Evolutionary conservation across 2,329 filamentous ascomycete species (phyloP).

Genomic region (Pyrenochaeta sp.): DNA sequence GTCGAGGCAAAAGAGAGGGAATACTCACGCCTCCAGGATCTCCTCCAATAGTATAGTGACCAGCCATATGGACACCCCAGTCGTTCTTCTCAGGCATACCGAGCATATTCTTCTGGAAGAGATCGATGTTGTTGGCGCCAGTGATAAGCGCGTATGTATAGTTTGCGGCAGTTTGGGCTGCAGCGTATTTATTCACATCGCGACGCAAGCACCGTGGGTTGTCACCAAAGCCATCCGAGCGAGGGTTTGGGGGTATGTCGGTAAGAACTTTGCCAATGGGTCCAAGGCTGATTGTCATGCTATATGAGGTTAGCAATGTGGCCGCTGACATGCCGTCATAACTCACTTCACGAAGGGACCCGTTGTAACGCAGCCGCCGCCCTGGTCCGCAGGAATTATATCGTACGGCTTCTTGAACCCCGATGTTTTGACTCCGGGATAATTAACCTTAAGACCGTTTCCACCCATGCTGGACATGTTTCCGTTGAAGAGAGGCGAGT

Average conservation of each 20-base stretch:
- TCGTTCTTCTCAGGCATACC: conserved; percentile 43
- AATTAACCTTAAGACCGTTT: conserved; percentile 25
- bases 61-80: conserved; percentile 54
- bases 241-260: conserved; percentile 10
- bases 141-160: conserved; percentile 33
- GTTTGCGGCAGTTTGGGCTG: conserved; percentile 31
- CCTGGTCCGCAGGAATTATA: conserved; percentile 17
- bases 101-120: conserved; percentile 50
- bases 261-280: conserved; percentile 10
- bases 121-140: conserved; percentile 32
- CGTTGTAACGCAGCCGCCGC: conserved; percentile 30
- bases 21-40: conserved; percentile 44
- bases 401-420: neutral
- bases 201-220: conserved; percentile 52
- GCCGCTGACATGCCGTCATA: neutral
- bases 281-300: conserved; percentile 31
- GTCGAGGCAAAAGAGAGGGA: neutral
- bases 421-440: conserved; percentile 9
- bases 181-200: conserved; percentile 39
- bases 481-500: conserved; percentile 33
- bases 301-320: neutral
- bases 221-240: conserved; percentile 32
- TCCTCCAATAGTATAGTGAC: conserved; percentile 56
- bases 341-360: conserved; percentile 39
- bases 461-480: conserved; percentile 46